These are phyloP conservation scores for Whalleya microplaca DNA, from an alignment of 2,329 filamentous ascomycete genomes.

Conservation along the genomic window DNA sequence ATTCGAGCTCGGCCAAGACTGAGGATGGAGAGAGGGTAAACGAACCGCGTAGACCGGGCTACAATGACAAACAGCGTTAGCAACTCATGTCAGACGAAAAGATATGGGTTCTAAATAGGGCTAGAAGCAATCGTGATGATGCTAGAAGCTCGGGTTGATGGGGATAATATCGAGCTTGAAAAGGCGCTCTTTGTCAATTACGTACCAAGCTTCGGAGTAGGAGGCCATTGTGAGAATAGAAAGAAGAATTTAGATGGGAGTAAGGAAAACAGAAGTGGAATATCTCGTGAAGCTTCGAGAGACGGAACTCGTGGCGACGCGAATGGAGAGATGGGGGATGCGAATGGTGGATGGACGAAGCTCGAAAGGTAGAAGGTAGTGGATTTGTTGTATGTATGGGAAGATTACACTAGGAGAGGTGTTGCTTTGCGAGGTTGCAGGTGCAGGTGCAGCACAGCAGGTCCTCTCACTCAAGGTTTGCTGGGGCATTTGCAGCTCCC, in stretches of 20 bases:
- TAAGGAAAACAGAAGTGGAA: conserved; percentile 10
- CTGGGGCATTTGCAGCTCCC: conserved; percentile 15
- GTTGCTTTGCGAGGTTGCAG: conserved; percentile 29
- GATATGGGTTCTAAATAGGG: background rate
- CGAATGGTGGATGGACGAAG: conserved; percentile 20
- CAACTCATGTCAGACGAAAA: conserved; percentile 8
- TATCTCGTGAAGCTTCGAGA: conserved; percentile 6
- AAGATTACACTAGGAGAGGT: conserved; percentile 14
- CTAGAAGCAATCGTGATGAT: conserved; percentile 12
- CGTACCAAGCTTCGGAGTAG: conserved; percentile 41
- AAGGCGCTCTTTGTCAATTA: conserved; percentile 32
- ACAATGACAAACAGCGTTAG: conserved; percentile 36
- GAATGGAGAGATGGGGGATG: conserved; percentile 12
- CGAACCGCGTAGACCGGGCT: conserved; percentile 99
- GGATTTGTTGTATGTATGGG: conserved; percentile 20
- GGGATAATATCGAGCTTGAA: conserved; percentile 17
- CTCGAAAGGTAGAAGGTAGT: conserved; percentile 16
- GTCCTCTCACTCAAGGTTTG: conserved; percentile 19
- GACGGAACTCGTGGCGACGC: conserved; percentile 12
- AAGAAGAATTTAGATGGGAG: conserved; percentile 13
- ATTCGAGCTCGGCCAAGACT: conserved; percentile 30
- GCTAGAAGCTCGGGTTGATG: conserved; percentile 27
- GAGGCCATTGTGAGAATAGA: conserved; percentile 33
- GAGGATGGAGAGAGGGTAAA: conserved; percentile 44
- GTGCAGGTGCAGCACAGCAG: conserved; percentile 13